Evolutionary conservation across 129 eudicot genomes (phyloP).

Genomic region (Chrysanthemum lavandulifolium): DNA sequence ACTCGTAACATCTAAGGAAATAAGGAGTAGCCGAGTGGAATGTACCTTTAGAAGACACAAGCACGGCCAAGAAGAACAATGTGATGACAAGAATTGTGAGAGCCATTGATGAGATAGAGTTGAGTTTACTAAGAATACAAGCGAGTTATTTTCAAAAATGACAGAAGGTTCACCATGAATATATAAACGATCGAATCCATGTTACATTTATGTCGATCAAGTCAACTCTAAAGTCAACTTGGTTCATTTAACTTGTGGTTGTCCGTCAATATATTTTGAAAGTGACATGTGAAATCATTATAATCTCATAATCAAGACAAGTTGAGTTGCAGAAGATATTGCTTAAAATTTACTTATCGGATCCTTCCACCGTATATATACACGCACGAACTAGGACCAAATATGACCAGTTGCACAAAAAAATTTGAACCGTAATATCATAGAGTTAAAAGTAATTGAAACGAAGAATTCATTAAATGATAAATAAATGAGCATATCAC

Average conservation of each 20-base stretch:
- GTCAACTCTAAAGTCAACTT: constrained; percentile 16
- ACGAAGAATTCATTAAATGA: too few species aligned
- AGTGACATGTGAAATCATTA: neutral
- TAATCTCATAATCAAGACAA: neutral
- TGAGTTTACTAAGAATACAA: neutral
- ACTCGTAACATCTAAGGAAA: too few species aligned
- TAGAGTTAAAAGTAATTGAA: too few species aligned
- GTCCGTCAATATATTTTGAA: constrained; percentile 1
- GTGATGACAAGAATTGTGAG: neutral
- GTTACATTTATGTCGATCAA: neutral
- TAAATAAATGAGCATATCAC: too few species aligned
- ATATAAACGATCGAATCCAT: neutral
- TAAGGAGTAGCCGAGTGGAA: too few species aligned
- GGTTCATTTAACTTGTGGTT: neutral
- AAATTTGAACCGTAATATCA: too few species aligned
- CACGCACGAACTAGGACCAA: too few species aligned
- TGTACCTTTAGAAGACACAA: constrained; percentile 26
- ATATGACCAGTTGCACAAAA: too few species aligned
- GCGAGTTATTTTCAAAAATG: too few species aligned
- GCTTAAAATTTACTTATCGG: too few species aligned
- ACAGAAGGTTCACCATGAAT: neutral
- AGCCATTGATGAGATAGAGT: neutral
- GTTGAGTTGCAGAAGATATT: too few species aligned
- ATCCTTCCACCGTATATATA: too few species aligned
- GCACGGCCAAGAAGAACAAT: constrained; percentile 6